Percentiles rank a stretch among this genome's conserved stretches.
These are phyloP conservation scores for Penicillium digitatum DNA, from an alignment of 2,329 filamentous ascomycete species.

Conservation along the genomic window DNA sequence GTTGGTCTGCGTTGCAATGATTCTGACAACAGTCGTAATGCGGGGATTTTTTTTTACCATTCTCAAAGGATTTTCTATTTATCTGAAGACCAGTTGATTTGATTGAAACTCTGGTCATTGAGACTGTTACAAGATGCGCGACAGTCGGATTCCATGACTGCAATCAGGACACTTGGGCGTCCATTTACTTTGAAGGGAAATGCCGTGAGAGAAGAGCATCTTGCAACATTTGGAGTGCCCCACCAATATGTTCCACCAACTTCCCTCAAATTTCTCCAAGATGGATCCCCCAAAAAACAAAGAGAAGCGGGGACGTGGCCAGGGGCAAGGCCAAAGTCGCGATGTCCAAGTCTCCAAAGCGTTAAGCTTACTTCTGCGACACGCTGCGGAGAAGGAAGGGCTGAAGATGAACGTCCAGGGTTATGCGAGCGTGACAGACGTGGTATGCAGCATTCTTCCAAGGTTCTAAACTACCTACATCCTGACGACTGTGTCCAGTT, in stretches of 20 bases:
- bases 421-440: conserved; percentile 57
- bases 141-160: too few species aligned
- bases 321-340: conserved; percentile 23
- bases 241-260: neutral
- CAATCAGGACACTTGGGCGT: too few species aligned
- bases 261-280: neutral
- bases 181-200: too few species aligned
- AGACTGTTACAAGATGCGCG: too few species aligned
- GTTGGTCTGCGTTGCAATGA: too few species aligned
- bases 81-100: too few species aligned
- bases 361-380: conserved; percentile 51
- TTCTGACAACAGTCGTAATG: too few species aligned
- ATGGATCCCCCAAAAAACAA: neutral
- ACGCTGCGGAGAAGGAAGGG: conserved; percentile 59
- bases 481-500: conserved; percentile 41
- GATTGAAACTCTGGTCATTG: too few species aligned
- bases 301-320: conserved; percentile 4
- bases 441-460: conserved; percentile 43
- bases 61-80: too few species aligned
- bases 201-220: neutral
- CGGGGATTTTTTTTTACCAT: too few species aligned
- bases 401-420: conserved; percentile 56
- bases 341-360: conserved; percentile 42
- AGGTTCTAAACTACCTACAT: neutral
- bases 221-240: conserved; percentile 1